phyloP scores from a whole-genome alignment of 306 rosid species.

The Dalbergia cultrata region DNA sequence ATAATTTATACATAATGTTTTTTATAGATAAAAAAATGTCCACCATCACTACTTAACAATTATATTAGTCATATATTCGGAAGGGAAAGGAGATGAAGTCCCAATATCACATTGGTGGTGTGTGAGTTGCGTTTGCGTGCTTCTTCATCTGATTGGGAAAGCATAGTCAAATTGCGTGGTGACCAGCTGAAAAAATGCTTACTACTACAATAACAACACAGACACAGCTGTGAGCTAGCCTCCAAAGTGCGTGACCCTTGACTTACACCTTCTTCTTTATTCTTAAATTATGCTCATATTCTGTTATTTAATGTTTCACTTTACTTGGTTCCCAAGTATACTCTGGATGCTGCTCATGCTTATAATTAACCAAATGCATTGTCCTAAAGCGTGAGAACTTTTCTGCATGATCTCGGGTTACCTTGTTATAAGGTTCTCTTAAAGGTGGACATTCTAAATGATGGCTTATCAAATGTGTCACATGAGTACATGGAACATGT shows the following conservation, averaged over 20 bases:
- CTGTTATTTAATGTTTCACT: constrained; percentile 30
- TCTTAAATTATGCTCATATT: constrained; percentile 13
- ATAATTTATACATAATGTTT: too few species aligned
- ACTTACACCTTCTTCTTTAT: constrained; percentile 30
- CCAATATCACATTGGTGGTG: background rate
- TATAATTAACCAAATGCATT: background rate
- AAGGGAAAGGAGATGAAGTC: background rate
- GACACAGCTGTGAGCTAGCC: constrained; percentile 12
- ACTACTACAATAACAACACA: background rate
- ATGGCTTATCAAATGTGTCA: constrained; percentile 32
- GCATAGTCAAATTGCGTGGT: constrained; percentile 1
- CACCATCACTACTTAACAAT: too few species aligned
- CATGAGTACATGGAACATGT: background rate
- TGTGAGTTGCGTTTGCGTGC: constrained; percentile 16
- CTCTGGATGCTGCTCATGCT: constrained; percentile 19
- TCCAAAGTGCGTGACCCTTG: constrained; percentile 33
- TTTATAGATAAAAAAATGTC: too few species aligned
- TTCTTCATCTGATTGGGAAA: background rate
- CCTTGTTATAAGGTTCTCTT: background rate
- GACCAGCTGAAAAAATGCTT: constrained; percentile 7
- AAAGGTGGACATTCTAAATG: background rate
- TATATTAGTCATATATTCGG: background rate
- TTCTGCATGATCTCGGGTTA: constrained; percentile 40
- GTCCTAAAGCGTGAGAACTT: constrained; percentile 24
- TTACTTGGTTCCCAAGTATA: constrained; percentile 42